Evolutionary conservation across 225 moss, liverwort and hornwort species (phyloP).

Genomic region (Polytrichum formosum): DNA sequence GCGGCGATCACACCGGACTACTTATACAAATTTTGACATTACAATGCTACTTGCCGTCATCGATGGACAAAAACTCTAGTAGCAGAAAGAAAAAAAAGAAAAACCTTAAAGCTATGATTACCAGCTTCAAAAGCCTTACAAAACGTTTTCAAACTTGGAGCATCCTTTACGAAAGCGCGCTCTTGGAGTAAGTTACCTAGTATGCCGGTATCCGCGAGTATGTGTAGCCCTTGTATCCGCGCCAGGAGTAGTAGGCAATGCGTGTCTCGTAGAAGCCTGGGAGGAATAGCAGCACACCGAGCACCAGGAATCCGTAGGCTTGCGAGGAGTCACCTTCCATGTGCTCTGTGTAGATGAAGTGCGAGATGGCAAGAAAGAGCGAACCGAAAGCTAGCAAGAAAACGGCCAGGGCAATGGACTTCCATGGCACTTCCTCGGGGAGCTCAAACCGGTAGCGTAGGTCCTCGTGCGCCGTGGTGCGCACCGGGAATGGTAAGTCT

Average conservation of each 20-base stretch:
- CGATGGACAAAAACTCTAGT: no score
- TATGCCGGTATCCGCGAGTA: slow-evolving; percentile 72
- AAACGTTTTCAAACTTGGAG: no score
- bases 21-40: no score
- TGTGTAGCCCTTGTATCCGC: slow-evolving; percentile 66
- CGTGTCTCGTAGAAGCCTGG: slow-evolving; percentile 95
- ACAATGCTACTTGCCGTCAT: no score
- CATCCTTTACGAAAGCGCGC: no score
- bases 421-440: slow-evolving; percentile 79
- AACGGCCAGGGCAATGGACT: slow-evolving; percentile 69
- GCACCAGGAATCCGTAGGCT: slow-evolving; percentile 73
- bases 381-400: slow-evolving; percentile 71
- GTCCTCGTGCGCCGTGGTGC: slow-evolving; percentile 48
- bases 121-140: no score
- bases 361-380: slow-evolving; percentile 64
- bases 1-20: no score
- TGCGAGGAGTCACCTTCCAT: slow-evolving; percentile 89
- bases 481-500: slow-evolving; percentile 7
- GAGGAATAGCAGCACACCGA: slow-evolving; percentile 77
- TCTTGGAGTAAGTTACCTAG: slow-evolving; percentile 9
- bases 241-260: slow-evolving; percentile 86
- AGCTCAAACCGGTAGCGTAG: slow-evolving; percentile 68
- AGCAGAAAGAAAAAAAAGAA: no score
- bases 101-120: no score
- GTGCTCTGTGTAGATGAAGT: slow-evolving; percentile 76